Conservation (phyloP, 352 stramenopile genomes). For the Globisporangium nodosum region DNA sequence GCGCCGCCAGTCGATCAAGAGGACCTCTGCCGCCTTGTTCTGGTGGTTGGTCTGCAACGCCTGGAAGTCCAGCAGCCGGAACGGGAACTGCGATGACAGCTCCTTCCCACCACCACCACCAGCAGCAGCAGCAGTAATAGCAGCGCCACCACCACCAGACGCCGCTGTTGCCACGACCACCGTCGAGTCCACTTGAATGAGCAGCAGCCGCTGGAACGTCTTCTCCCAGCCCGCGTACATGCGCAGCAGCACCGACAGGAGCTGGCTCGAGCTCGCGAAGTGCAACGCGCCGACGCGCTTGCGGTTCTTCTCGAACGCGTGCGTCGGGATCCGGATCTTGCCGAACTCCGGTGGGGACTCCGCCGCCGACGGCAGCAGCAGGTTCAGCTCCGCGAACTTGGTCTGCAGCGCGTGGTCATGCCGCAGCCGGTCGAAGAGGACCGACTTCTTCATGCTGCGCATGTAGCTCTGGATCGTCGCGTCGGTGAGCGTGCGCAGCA, state of each 20-base stretch:
- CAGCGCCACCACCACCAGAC: neutral
- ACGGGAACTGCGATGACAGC: conserved; percentile 64
- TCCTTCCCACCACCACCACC: conserved; percentile 15
- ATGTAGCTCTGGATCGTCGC: conserved; percentile 88
- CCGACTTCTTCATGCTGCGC: conserved; percentile 90
- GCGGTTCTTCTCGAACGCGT: conserved; percentile 58
- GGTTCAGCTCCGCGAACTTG: conserved; percentile 65
- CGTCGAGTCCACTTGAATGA: conserved; percentile 53
- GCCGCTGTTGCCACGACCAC: neutral
- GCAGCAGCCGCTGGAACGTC: conserved; percentile 67
- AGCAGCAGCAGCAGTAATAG: conserved; percentile 4
- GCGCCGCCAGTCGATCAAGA: conserved; percentile 85
- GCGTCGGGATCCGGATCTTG: conserved; percentile 74
- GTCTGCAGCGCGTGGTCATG: conserved; percentile 48
- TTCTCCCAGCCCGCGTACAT: conserved; percentile 90
- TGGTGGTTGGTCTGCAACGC: conserved; percentile 66
- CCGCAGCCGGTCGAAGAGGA: conserved; percentile 63
- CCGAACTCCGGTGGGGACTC: conserved; percentile 34
- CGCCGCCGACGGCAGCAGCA: conserved; percentile 33
- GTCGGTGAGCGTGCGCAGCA: conserved; percentile 85
- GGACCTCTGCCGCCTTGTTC: conserved; percentile 70
- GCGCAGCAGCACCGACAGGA: conserved; percentile 78
- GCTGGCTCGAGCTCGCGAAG: conserved; percentile 51
- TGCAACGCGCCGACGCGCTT: conserved; percentile 36
- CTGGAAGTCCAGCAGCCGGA: conserved; percentile 82